phyloP scores from a whole-genome alignment of 495 filamentous ascomycete genomes.

The Aspergillus cavernicola region DNA sequence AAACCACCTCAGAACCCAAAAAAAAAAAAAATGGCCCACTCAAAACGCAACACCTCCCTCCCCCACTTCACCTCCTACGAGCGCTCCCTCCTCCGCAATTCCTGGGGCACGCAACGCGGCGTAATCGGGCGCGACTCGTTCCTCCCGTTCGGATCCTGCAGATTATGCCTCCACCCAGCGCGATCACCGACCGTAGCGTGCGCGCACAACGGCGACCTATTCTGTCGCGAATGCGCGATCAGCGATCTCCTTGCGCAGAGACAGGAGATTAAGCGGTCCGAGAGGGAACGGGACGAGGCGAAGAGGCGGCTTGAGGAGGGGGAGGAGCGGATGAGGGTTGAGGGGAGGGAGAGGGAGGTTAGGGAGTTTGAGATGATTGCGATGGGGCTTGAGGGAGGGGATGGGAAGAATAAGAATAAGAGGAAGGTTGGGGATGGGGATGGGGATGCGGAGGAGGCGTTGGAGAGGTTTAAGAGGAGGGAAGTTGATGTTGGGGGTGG shows the following conservation, averaged over 20 bases:
- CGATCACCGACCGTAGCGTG: constrained; percentile 79
- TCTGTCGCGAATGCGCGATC: constrained; percentile 93
- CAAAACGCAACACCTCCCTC: constrained; percentile 92
- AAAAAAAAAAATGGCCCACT: constrained; percentile 38
- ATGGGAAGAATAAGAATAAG: constrained; percentile 23
- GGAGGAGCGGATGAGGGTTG: constrained; percentile 33
- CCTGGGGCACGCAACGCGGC: constrained; percentile 80
- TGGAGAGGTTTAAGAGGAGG: constrained; percentile 47
- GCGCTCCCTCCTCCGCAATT: constrained; percentile 69
- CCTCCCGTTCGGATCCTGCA: constrained; percentile 87
- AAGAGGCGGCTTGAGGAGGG: constrained; percentile 37
- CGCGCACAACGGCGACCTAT: constrained; percentile 79
- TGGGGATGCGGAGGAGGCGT: constrained; percentile 18
- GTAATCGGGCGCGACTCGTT: constrained; percentile 89
- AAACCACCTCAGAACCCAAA: background rate
- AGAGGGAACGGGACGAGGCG: constrained; percentile 59
- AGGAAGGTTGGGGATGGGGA: constrained; percentile 19
- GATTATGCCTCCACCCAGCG: constrained; percentile 81
- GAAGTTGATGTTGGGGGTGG: constrained; percentile 59
- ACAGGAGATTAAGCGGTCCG: constrained; percentile 85
- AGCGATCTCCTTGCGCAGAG: constrained; percentile 85
- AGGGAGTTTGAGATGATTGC: constrained; percentile 40
- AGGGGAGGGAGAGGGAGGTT: constrained; percentile 33
- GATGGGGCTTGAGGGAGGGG: constrained; percentile 38
- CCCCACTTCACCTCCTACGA: constrained; percentile 96